These are phyloP conservation scores for Diaporthe humulicola DNA, from an alignment of 2,329 filamentous ascomycete genomes.

Conservation along the genomic window DNA sequence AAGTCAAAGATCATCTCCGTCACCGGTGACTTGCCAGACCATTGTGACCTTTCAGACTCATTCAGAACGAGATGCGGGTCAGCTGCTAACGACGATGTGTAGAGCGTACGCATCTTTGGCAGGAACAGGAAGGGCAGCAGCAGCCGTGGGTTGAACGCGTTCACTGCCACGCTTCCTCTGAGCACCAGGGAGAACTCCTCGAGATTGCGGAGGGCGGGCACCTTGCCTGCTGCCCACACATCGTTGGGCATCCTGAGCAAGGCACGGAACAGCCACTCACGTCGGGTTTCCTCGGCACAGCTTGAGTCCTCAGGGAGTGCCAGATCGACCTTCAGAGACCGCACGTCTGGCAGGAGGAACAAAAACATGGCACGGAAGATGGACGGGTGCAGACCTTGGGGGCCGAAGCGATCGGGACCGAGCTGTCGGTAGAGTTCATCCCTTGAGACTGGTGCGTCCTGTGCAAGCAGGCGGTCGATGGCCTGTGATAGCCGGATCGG, in stretches of 20 bases:
- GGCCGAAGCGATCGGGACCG: neutral
- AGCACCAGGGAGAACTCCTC: neutral
- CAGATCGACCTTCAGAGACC: neutral
- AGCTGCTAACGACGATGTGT: neutral
- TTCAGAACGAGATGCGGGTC: neutral
- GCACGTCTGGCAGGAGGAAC: neutral
- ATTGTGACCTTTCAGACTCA: neutral
- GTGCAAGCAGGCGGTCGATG: neutral
- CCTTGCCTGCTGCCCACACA: neutral
- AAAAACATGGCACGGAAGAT: neutral
- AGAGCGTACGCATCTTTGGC: slow-evolving; percentile 6
- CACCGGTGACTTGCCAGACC: neutral
- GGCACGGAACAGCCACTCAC: neutral
- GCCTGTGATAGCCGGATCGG: neutral
- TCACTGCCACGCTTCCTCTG: neutral
- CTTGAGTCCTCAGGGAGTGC: neutral
- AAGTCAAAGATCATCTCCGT: slow-evolving; percentile 15
- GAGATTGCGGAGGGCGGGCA: neutral
- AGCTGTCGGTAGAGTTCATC: neutral
- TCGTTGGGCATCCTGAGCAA: neutral
- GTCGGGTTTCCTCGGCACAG: neutral
- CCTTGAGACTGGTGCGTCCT: neutral
- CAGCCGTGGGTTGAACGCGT: neutral
- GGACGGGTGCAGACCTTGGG: neutral
- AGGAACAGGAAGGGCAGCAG: slow-evolving; percentile 8